Conservation (phyloP, 768 basidiomycete species). For the Calocybe cyanea region DNA sequence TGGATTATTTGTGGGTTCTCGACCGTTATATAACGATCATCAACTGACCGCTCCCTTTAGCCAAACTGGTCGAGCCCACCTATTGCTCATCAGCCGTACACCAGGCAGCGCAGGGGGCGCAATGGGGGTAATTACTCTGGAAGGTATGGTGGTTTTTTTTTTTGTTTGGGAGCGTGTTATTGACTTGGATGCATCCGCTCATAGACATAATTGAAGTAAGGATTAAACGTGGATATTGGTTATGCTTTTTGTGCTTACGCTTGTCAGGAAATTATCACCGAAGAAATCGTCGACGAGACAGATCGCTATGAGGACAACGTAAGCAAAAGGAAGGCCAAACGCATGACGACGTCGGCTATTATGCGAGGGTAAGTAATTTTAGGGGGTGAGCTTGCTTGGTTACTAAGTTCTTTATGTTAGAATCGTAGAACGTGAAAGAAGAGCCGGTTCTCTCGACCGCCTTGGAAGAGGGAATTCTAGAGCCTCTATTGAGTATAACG, state of each 20-base stretch:
- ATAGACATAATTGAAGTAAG: conserved; percentile 71
- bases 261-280: conserved; percentile 83
- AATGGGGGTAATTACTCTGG: conserved; percentile 87
- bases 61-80: conserved; percentile 93
- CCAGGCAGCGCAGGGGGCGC: conserved; percentile 84
- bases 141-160: conserved; percentile 43
- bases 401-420: conserved; percentile 21
- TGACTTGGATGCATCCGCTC: neutral
- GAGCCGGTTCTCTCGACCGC: conserved; percentile 21
- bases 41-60: conserved; percentile 28
- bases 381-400: neutral
- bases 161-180: neutral
- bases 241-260: too few species aligned
- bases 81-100: conserved; percentile 78
- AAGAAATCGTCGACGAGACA: conserved; percentile 95
- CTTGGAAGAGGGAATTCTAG: conserved; percentile 8
- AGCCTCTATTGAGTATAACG: conserved; percentile 7
- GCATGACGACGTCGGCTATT: conserved; percentile 67
- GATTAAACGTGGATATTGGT: conserved; percentile 4
- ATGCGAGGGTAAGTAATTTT: conserved; percentile 67
- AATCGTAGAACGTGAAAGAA: conserved; percentile 53
- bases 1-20: conserved; percentile 78
- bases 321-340: conserved; percentile 67
- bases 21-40: neutral
- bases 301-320: conserved; percentile 88